Conservation (phyloP, 225 moss, liverwort and hornwort genomes). For the Thuidium tamariscinum region DNA sequence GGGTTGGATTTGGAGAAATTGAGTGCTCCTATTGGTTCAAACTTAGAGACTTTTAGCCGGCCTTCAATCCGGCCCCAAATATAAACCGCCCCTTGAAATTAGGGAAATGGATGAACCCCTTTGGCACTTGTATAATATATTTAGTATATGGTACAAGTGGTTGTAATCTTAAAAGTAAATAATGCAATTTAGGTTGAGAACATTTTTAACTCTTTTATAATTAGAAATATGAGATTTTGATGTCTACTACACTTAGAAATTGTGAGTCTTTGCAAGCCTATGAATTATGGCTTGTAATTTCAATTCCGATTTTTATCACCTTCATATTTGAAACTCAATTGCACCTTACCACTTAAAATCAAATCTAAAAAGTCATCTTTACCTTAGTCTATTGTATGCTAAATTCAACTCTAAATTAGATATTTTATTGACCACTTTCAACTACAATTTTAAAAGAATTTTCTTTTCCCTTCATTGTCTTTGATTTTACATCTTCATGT, state of each 20-base stretch:
- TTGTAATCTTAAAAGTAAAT: neutral
- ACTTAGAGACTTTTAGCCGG: too few species aligned
- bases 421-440: neutral
- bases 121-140: neutral
- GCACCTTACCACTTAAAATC: neutral
- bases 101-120: rapidly evolving
- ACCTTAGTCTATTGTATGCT: too few species aligned
- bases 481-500: neutral
- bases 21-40: too few species aligned
- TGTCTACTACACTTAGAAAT: neutral
- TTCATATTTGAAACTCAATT: neutral
- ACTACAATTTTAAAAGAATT: rapidly evolving
- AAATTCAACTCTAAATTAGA: neutral
- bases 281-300: neutral
- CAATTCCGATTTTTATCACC: neutral
- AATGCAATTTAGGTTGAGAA: neutral
- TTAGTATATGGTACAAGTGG: neutral
- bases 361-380: neutral
- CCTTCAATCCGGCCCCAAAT: too few species aligned
- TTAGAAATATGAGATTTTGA: neutral
- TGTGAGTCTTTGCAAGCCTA: neutral
- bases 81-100: neutral
- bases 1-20: too few species aligned
- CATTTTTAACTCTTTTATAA: neutral
- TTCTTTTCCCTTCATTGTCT: rapidly evolving